Conservation (phyloP, 2,329 filamentous ascomycete genomes). For the Passalora sequoiae region DNA sequence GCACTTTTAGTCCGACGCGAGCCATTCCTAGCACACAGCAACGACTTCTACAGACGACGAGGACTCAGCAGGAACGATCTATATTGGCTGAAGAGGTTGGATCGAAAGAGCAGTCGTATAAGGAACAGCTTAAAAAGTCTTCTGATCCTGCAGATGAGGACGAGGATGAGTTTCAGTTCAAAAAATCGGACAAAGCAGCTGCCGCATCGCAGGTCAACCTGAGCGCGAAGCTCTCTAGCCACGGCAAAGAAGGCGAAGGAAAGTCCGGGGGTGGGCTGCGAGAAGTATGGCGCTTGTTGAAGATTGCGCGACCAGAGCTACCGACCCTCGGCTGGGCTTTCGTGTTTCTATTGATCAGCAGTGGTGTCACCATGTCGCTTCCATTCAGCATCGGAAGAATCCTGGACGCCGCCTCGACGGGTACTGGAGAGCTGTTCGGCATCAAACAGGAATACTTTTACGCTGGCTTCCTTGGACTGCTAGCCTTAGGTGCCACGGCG, state of each 20-base stretch:
- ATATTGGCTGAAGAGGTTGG: constrained; percentile 9
- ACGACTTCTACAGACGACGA: constrained; percentile 21
- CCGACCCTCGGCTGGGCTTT: constrained; percentile 77
- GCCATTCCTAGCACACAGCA: constrained; percentile 8
- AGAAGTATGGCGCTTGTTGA: constrained; percentile 82
- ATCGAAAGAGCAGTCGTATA: constrained; percentile 16
- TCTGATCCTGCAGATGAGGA: constrained; percentile 35
- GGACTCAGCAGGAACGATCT: constrained; percentile 12
- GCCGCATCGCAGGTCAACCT: constrained; percentile 87
- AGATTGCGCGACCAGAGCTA: constrained; percentile 80
- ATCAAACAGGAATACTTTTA: constrained; percentile 86
- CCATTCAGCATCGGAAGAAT: constrained; percentile 96
- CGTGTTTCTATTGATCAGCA: constrained; percentile 79
- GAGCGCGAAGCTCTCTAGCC: constrained; percentile 79
- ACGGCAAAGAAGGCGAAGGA: constrained; percentile 52
- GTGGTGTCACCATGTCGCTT: constrained; percentile 89
- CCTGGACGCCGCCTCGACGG: constrained; percentile 81
- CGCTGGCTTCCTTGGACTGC: constrained; percentile 63
- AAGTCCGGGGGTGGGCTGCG: constrained; percentile 52
- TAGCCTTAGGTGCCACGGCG: constrained; percentile 77
- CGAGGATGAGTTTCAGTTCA: constrained; percentile 57
- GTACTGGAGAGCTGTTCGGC: constrained; percentile 68
- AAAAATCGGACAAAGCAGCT: constrained; percentile 73
- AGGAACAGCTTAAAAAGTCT: constrained; percentile 16
- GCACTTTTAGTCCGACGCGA: constrained; percentile 8